These are phyloP conservation scores for Prinsepia uniflora DNA, from an alignment of 306 rosid genomes.

Conservation along the genomic window DNA sequence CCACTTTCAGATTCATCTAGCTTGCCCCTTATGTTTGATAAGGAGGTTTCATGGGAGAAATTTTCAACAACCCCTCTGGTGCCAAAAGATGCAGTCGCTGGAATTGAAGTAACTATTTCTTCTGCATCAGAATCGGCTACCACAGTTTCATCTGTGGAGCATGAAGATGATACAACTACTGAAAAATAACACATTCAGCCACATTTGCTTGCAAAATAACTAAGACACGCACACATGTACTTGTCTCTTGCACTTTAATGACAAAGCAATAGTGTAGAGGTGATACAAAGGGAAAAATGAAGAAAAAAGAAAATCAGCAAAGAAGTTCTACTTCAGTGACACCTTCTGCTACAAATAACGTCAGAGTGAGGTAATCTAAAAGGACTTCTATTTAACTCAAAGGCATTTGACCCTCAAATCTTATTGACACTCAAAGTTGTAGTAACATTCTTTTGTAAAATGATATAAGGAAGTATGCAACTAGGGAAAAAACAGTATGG, in stretches of 20 bases:
- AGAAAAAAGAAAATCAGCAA: not conserved
- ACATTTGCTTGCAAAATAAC: constrained; percentile 6
- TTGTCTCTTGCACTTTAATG: not conserved
- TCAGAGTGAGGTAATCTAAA: not conserved
- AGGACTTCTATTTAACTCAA: not conserved
- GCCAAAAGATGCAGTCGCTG: constrained; percentile 28
- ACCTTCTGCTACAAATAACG: not conserved
- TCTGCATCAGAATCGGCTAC: constrained; percentile 85
- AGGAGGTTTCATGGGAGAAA: constrained; percentile 14
- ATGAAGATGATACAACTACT: constrained; percentile 79
- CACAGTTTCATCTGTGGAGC: constrained; percentile 85
- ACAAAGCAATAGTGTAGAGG: not conserved
- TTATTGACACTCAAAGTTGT: not conserved
- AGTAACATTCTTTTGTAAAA: not conserved
- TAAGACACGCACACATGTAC: not conserved
- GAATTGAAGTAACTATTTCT: constrained; percentile 62
- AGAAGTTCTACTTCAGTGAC: not conserved
- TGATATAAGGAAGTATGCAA: too few species aligned
- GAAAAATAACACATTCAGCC: constrained; percentile 37
- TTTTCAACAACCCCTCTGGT: constrained; percentile 25
- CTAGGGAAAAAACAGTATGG: too few species aligned
- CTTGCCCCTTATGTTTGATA: constrained; percentile 40
- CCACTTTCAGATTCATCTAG: constrained; percentile 46
- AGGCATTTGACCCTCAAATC: not conserved
- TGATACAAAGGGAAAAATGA: too few species aligned